A percentile compares a stretch with the other conserved stretches of the same genome.
These are phyloP conservation scores for Huntiella savannae DNA, from an alignment of 2,329 filamentous ascomycete genomes.

Conservation along the genomic window DNA sequence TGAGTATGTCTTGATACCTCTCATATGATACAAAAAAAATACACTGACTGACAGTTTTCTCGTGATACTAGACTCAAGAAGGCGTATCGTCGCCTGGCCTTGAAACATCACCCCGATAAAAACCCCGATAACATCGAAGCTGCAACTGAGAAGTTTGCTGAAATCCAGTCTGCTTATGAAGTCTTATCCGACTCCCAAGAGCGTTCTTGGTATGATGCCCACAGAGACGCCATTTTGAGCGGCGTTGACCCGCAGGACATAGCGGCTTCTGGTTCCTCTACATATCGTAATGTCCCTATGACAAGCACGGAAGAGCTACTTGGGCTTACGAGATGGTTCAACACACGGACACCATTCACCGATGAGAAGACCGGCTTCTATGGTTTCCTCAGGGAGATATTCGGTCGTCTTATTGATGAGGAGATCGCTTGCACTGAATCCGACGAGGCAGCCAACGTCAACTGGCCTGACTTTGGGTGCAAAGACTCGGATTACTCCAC, in stretches of 20 bases:
- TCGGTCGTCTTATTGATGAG: conserved; percentile 62
- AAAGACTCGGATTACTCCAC: conserved; percentile 58
- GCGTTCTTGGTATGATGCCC: conserved; percentile 92
- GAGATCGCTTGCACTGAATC: conserved; percentile 42
- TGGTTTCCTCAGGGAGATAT: conserved; percentile 55
- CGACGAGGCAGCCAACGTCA: conserved; percentile 45
- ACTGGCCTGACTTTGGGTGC: conserved; percentile 69
- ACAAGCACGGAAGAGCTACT: conserved; percentile 69
- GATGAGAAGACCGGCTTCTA: conserved; percentile 74
- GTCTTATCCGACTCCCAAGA: conserved; percentile 93
- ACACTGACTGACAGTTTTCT: neutral
- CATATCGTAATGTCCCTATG: conserved; percentile 49
- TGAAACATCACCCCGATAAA: conserved; percentile 87
- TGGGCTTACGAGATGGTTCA: conserved; percentile 62
- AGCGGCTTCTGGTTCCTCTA: conserved; percentile 32
- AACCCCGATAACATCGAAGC: conserved; percentile 74
- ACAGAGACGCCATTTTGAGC: conserved; percentile 65
- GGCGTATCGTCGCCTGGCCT: conserved; percentile 73
- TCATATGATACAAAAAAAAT: neutral
- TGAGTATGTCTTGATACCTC: conserved; percentile 35
- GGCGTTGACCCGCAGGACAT: conserved; percentile 32
- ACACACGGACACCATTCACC: conserved; percentile 56
- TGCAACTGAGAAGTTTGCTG: conserved; percentile 71
- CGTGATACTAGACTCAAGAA: conserved; percentile 54
- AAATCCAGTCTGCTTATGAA: conserved; percentile 84